Evolutionary conservation across 495 filamentous ascomycete species (phyloP).

Genomic region (Penicillium cosmopolitanum): DNA sequence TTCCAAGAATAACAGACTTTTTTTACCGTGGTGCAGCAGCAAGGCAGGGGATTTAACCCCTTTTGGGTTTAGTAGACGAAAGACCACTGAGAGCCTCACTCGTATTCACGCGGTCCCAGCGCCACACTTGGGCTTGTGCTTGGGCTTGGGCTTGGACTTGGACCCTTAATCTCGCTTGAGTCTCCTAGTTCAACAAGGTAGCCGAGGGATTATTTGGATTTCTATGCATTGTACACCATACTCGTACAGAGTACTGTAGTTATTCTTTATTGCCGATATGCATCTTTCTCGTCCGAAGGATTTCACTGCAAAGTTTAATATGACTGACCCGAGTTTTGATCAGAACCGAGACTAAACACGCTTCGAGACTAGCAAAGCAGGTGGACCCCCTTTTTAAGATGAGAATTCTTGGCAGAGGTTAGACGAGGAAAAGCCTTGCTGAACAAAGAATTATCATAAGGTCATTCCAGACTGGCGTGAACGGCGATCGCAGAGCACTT

Average conservation of each 20-base stretch:
- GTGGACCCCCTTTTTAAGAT: conserved; percentile 4
- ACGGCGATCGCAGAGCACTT: too few relatives aligned
- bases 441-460: background rate
- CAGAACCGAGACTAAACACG: background rate
- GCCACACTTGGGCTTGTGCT: background rate
- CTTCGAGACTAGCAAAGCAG: background rate
- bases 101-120: conserved; percentile 7
- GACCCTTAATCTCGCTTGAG: background rate
- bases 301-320: background rate
- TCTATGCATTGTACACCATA: too few relatives aligned
- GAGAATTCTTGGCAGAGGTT: conserved; percentile 1
- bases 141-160: too few relatives aligned
- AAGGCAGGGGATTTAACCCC: background rate
- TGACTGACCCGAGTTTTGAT: background rate
- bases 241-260: too few relatives aligned
- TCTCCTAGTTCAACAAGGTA: background rate
- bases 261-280: background rate
- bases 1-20: too few relatives aligned
- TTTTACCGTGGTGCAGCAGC: background rate
- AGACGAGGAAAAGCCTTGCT: background rate
- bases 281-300: background rate
- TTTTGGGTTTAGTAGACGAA: background rate
- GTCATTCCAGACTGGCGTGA: background rate
- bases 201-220: too few relatives aligned
- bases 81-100: conserved; percentile 1